phyloP scores from a whole-genome alignment of 106 monocot species.

The Ottelia alismoides region DNA sequence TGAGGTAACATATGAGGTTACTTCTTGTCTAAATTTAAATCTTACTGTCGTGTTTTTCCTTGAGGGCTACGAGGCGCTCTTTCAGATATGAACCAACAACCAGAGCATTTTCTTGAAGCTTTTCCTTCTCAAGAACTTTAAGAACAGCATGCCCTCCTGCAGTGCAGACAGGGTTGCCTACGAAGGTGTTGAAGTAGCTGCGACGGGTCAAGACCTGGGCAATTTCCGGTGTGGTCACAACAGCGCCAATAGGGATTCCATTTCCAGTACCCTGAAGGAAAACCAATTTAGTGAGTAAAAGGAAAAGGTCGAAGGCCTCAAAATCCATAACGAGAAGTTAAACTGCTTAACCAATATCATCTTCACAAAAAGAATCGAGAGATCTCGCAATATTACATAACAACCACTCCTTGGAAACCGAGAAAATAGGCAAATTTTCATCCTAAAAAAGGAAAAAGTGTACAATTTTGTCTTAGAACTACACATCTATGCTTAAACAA shows the following conservation, averaged over 20 bases:
- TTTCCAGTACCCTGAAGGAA: slow-evolving; percentile 58
- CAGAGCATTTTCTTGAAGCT: slow-evolving; percentile 31
- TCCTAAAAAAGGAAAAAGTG: too few species aligned
- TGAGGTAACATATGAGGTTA: too few species aligned
- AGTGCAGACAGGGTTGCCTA: slow-evolving; percentile 25
- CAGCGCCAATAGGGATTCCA: slow-evolving; percentile 62
- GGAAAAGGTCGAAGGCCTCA: too few species aligned
- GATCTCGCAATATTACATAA: too few species aligned
- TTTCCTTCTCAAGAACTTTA: slow-evolving; percentile 35
- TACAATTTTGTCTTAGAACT: too few species aligned
- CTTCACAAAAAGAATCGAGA: too few species aligned
- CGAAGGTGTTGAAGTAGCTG: slow-evolving; percentile 31
- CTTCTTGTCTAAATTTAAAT: background rate
- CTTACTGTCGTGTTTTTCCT: slow-evolving; percentile 51
- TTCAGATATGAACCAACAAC: slow-evolving; percentile 51
- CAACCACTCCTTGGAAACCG: too few species aligned
- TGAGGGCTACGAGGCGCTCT: slow-evolving; percentile 24
- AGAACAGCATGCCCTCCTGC: slow-evolving; percentile 33
- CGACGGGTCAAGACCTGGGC: slow-evolving; percentile 43
- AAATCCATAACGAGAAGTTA: too few species aligned
- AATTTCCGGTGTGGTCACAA: slow-evolving; percentile 61
- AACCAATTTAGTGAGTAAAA: too few species aligned
- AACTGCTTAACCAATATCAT: too few species aligned
- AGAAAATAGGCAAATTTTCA: too few species aligned
- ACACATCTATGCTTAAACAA: too few species aligned